phyloP scores from a whole-genome alignment of 192 early-diverging fungal species.

The Haplosporangium gracile region DNA sequence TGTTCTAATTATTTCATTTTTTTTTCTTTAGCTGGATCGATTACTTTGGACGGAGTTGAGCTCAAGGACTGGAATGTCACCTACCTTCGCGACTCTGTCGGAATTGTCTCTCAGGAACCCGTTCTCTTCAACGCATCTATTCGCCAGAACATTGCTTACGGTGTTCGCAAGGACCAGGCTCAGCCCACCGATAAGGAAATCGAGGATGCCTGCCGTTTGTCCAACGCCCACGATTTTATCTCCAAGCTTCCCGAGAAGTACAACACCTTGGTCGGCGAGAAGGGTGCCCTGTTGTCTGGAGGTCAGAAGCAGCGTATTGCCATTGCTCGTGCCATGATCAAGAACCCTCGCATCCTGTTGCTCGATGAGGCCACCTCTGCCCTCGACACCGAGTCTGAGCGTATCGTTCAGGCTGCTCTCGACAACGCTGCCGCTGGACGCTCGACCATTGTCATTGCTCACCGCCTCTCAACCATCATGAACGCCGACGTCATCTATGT shows the following conservation, averaged over 20 bases:
- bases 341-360: conserved; percentile 88
- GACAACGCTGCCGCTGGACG: conserved; percentile 77
- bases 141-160: conserved; percentile 83
- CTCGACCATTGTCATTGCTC: conserved; percentile 90
- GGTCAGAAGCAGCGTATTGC: conserved; percentile 98
- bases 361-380: conserved; percentile 94
- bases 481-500: conserved; percentile 88
- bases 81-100: conserved; percentile 91
- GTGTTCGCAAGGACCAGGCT: conserved; percentile 63
- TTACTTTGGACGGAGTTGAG: conserved; percentile 83
- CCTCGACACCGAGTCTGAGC: conserved; percentile 83
- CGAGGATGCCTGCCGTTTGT: conserved; percentile 70
- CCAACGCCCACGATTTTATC: conserved; percentile 87
- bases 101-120: conserved; percentile 94
- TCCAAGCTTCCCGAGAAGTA: conserved; percentile 79
- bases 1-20: neutral
- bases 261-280: conserved; percentile 92
- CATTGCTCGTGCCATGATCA: conserved; percentile 93
- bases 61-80: conserved; percentile 84
- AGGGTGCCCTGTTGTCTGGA: conserved; percentile 84
- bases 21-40: conserved; percentile 57
- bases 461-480: conserved; percentile 87
- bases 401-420: conserved; percentile 83
- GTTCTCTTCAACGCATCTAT: conserved; percentile 89
- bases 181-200: conserved; percentile 68